Evolutionary conservation across 108 stramenopile species (phyloP), one percentile per base, ranked within the genome.

Genomic region (Stephanodiscus minutulus): DNA sequence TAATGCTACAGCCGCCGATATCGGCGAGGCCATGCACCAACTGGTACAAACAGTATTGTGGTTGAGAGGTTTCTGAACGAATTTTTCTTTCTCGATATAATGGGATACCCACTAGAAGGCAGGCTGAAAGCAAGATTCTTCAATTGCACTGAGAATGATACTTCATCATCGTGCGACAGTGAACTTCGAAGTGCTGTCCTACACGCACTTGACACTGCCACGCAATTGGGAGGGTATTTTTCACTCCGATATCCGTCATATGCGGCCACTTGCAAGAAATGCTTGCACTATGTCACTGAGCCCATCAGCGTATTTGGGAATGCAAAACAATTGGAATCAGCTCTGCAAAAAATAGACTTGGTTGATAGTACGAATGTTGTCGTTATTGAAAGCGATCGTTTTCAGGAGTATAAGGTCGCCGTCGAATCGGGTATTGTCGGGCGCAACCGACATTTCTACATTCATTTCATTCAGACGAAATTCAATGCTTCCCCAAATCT

Each of bases 381-480:
- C n/a, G 48, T 76, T 10, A 73, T 75, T 13, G 81, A 82, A 20
- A 66, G 72, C 22, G 20, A 72, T 21, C 71, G 47, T 43, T 43
- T 72, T n/a, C 29, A 49, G 18, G 76, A 72, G 33, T 72, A 82
- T 71, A 82, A 82, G 41, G 73, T 77, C 21, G 64, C 64, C 27
- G 76, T 82, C 17, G 15, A 7, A 48, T 67, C 64, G 33, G 81
- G 81, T 21, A 62, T 77, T 39, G 75, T 82, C 31, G 68, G 76
- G 7, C 21, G 24, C 8, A 66, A 72, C 39, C 72, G 76, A 47
- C 76, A 82, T 50, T 73, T 77, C 59, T 69, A 72, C 54, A 61
- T 82, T 43, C 81, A 55, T 41, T 82, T 82, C 47, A 11, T 56
- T 12, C 70, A 81, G 46, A 64, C 46, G 18, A 44, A 76, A 41